Evolutionary conservation across 2,329 filamentous ascomycete species (phyloP).

Genomic region (Fusarium sp.): DNA sequence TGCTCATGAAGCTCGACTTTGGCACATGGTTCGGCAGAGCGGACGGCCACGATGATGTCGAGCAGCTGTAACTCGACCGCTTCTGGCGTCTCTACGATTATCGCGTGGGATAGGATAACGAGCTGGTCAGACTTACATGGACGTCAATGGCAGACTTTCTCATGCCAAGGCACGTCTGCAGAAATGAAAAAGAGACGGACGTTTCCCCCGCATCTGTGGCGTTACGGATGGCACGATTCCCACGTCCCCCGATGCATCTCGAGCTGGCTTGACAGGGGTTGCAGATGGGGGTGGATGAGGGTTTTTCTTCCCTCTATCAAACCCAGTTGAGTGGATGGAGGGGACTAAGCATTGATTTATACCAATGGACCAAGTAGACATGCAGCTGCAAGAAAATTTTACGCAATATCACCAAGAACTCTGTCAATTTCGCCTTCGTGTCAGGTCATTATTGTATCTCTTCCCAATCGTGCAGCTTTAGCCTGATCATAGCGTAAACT

Average conservation of each 20-base stretch:
- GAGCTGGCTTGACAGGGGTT: conserved; percentile 26
- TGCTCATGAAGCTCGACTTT: conserved; percentile 92
- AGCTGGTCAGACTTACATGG: conserved; percentile 10
- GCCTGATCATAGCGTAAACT: conserved; percentile 12
- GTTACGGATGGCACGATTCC: conserved; percentile 44
- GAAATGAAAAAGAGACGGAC: conserved; percentile 6
- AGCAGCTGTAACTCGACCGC: conserved; percentile 11
- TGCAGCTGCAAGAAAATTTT: conserved; percentile 11
- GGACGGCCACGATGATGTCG: conserved; percentile 34
- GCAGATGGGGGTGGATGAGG: conserved; percentile 2
- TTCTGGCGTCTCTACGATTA: conserved; percentile 11
- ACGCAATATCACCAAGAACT: conserved; percentile 18
- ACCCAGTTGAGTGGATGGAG: background rate
- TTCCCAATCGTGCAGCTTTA: conserved; percentile 30
- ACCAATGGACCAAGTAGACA: conserved; percentile 26
- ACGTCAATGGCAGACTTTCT: background rate
- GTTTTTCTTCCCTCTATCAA: conserved; percentile 5
- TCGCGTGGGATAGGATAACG: background rate
- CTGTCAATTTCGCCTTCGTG: conserved; percentile 36
- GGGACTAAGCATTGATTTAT: conserved; percentile 4
- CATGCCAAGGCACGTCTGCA: conserved; percentile 32
- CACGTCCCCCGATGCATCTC: conserved; percentile 32
- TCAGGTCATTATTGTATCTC: conserved; percentile 38
- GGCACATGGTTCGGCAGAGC: conserved; percentile 63
- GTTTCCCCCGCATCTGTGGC: conserved; percentile 35